Conservation (phyloP, 1,284 basidiomycete species). For the Sanguinoderma infundibulare region DNA sequence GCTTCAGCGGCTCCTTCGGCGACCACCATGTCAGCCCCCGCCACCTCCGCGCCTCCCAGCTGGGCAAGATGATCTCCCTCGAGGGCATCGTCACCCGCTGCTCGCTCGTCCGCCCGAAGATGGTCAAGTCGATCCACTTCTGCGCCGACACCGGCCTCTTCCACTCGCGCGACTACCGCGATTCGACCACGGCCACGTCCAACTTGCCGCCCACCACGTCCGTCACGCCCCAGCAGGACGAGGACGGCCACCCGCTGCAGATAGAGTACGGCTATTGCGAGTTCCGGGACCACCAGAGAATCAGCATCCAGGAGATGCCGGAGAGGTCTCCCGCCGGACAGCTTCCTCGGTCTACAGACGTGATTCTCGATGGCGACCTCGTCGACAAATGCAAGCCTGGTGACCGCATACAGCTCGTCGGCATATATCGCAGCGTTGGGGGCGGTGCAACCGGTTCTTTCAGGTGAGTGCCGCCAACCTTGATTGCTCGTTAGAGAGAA, state of each 20-base stretch:
- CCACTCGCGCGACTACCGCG: constrained; percentile 91
- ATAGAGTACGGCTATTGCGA: constrained; percentile 94
- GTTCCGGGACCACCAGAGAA: constrained; percentile 96
- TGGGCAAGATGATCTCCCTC: constrained; percentile 95
- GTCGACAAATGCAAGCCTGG: constrained; percentile 98
- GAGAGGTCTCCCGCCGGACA: constrained; percentile 98
- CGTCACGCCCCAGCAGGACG: constrained; percentile 92
- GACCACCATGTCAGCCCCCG: constrained; percentile 98
- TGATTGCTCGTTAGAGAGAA: background rate
- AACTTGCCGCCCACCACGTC: constrained; percentile 89
- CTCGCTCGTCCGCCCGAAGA: constrained; percentile 97
- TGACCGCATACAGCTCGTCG: constrained; percentile 96
- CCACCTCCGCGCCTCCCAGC: constrained; percentile 85
- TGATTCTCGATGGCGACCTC: constrained; percentile 95
- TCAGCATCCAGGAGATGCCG: constrained; percentile 99
- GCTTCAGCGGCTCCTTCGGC: constrained; percentile 98
- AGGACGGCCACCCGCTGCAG: constrained; percentile 85
- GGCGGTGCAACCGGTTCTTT: constrained; percentile 89
- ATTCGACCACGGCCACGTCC: constrained; percentile 87
- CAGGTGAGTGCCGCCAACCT: constrained; percentile 67
- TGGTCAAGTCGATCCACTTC: constrained; percentile 96
- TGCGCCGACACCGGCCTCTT: constrained; percentile 87
- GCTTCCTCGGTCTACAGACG: constrained; percentile 93
- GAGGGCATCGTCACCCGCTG: constrained; percentile 99
- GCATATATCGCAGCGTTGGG: constrained; percentile 93